Base-by-base conservation (phyloP, 768 basidiomycete genomes). In the Clavaria fumosa region DNA sequence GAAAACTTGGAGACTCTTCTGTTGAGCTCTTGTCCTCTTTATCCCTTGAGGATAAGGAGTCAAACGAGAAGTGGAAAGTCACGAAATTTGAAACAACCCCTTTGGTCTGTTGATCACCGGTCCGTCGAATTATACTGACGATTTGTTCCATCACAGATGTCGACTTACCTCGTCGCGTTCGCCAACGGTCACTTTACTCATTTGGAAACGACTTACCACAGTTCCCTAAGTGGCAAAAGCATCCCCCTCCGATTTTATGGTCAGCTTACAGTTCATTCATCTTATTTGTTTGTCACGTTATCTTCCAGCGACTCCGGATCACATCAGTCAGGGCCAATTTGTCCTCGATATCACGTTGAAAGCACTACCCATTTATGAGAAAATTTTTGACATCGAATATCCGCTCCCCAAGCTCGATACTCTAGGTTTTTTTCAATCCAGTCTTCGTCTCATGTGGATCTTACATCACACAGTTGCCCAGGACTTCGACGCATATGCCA, bases 351-450 rank as follows among this genome's bases (percentile, higher is more conserved):
- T 93, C 47, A 93, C 83, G 56, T 70, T 68, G 4, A 66, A 64
- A 21, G 81, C 84, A 7, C 60, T 95, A 10, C 89, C 90, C 11
- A 53, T 89, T n/a, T 96, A 91, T 55, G 91, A 97, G 58, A 65
- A 79, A 53, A 69, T 93, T 39, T 96, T 96, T 52, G 78, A 91
- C 46, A 77, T 96, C 45, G 81, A 80, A 41, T 97, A 79, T 54
- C 88, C 91, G 17, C 68, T 97, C 19, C 86, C 89, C 4, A 96
- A 97, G 62, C 69, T 97, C 31, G 93, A 96, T 51, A 91, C 90
- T 2, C 66, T 97, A 10, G 84, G 88, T n/a, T n/a, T n/a, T n/a
- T n/a, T n/a, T n/a, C n/a, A n/a, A n/a, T n/a, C n/a, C n/a, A n/a
- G n/a, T n/a, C n/a, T n/a, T n/a, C n/a, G n/a, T n/a, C n/a, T n/a